Evolutionary conservation across 2,329 filamentous ascomycete species (phyloP).

Genomic region (Akanthomyces muscarius): DNA sequence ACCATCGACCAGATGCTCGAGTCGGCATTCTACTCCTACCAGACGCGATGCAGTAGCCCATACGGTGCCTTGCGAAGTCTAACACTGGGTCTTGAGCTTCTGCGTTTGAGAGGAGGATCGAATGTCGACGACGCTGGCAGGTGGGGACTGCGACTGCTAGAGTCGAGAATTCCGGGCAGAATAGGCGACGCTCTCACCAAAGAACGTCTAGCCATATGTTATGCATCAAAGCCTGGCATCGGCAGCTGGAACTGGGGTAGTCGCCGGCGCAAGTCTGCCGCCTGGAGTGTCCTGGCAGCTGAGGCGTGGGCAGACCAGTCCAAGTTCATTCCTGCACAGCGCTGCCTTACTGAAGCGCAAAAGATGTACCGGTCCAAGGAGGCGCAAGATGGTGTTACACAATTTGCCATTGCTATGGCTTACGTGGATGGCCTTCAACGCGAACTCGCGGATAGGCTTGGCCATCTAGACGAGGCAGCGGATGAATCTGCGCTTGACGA

Average conservation of each 20-base stretch:
- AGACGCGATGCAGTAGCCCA: constrained; percentile 73
- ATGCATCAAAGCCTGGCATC: constrained; percentile 66
- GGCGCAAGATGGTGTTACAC: constrained; percentile 47
- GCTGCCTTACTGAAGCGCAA: constrained; percentile 67
- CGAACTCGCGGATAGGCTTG: constrained; percentile 45
- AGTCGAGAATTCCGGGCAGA: constrained; percentile 68
- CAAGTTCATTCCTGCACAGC: constrained; percentile 73
- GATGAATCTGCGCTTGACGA: constrained; percentile 30
- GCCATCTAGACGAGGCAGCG: constrained; percentile 27
- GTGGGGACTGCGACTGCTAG: constrained; percentile 78
- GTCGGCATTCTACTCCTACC: constrained; percentile 86
- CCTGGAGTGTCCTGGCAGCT: constrained; percentile 81
- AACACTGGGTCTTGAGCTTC: constrained; percentile 71
- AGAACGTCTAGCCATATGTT: constrained; percentile 82
- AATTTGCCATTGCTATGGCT: constrained; percentile 47
- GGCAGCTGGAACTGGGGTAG: constrained; percentile 65
- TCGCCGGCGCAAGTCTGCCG: constrained; percentile 76
- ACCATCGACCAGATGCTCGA: constrained; percentile 84
- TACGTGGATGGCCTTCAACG: constrained; percentile 51
- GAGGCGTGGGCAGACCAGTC: constrained; percentile 77
- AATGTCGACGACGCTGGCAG: constrained; percentile 81
- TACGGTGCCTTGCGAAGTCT: constrained; percentile 79
- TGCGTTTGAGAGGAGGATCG: constrained; percentile 73
- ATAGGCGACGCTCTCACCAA: constrained; percentile 79
- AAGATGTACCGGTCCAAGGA: constrained; percentile 50